Evolutionary conservation across 345 rosid genomes (phyloP), one percentile per base, ranked within the genome.

Genomic region (Camelina laxa): DNA sequence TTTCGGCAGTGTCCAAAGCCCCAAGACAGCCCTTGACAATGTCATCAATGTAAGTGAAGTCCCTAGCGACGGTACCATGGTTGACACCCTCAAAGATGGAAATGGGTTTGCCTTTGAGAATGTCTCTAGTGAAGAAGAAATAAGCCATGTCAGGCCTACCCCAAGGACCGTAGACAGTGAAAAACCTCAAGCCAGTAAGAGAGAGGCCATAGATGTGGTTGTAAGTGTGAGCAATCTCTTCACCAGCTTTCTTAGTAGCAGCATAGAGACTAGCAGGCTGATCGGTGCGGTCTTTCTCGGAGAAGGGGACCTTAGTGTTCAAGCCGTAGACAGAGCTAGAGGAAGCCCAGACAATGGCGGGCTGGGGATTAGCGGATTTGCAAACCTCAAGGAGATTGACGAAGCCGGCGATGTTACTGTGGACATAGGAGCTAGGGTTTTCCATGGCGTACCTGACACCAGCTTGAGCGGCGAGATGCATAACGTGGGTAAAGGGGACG

Each of bases 1-100:
- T 94, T 85, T 87, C 82, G 0, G 98, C 95, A 4, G 96, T 93
- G 78, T 91, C 97, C 69, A 93, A 74, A 1, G 98, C 85, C 7
- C 85, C 97, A 51, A 91, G 79, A 67, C 97, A 93, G 0, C 98
- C 98, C 84, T 87, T 91, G 51, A 91, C 98, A 33, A 93, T 88
- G 73, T 93, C 98, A 60, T 93, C 98, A 61, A 93, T 84, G 76
- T 85, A 81, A 8, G 86, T 85, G 51, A 85, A 83, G 55, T 85
- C 88, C 64, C 88, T 81, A 0, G 86, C 84, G 10, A 85, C 88
- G 0, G 80, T 56, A 4, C 74, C 76, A 45, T 81, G 82, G 31
- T 85, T 70, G 13, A 73, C 82, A 3, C 84, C 85, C 20, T 83
- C 83, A 33, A 81, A 85, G 27, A 83, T 65, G 1, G 80, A 51